phyloP scores from a whole-genome alignment of 176 grass and related monocot species.

The Carex cristatella region DNA sequence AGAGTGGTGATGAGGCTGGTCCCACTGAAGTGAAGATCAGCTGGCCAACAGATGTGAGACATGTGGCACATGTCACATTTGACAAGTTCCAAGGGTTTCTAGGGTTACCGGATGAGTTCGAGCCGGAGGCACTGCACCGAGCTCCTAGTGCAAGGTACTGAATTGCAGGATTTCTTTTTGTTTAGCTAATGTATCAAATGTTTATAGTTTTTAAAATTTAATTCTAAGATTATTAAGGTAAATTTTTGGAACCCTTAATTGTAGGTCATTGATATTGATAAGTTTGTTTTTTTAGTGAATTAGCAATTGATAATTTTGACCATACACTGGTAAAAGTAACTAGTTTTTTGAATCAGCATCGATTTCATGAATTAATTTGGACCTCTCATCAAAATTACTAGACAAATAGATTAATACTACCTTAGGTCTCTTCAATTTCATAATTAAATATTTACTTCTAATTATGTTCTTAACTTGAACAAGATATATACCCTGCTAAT shows the following conservation, averaged over 20 bases:
- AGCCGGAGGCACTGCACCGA: slow-evolving; percentile 29
- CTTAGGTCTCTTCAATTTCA: background rate
- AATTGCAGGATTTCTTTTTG: background rate
- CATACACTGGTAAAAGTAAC: background rate
- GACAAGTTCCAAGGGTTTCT: slow-evolving; percentile 83
- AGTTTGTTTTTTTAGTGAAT: background rate
- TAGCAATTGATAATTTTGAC: background rate
- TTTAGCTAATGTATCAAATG: background rate
- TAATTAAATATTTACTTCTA: background rate
- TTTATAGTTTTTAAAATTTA: background rate
- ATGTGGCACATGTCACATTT: slow-evolving; percentile 88
- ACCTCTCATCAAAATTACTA: background rate
- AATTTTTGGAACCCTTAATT: background rate
- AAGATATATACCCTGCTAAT: background rate
- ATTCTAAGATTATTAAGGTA: background rate
- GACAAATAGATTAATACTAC: background rate
- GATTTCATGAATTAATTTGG: background rate
- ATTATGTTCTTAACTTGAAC: background rate
- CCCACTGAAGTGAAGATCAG: slow-evolving; percentile 47
- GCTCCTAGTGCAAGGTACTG: slow-evolving; percentile 62
- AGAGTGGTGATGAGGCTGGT: background rate
- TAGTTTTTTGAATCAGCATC: background rate
- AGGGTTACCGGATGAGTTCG: slow-evolving; percentile 66
- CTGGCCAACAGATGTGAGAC: slow-evolving; percentile 71
- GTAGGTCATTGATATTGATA: background rate